Evolutionary conservation across 441 rosid genomes (phyloP).

Genomic region (Metrosideros polymorpha): DNA sequence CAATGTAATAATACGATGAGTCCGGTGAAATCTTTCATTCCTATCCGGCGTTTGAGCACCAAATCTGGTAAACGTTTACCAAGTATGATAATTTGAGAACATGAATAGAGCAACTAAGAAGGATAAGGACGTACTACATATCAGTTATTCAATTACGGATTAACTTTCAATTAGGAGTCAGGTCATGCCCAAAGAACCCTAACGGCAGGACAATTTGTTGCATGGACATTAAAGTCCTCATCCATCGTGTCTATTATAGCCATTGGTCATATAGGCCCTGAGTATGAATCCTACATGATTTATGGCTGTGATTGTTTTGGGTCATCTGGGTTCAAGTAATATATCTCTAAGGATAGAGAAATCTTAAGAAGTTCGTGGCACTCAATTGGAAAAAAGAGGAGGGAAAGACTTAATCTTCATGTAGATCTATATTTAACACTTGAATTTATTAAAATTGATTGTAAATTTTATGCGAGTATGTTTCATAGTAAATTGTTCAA

Average conservation of each 20-base stretch:
- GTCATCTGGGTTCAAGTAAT: background rate
- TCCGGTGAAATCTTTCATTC: background rate
- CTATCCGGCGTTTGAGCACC: background rate
- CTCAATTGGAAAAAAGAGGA: background rate
- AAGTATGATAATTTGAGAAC: background rate
- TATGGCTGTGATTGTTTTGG: background rate
- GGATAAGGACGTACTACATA: background rate
- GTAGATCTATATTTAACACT: background rate
- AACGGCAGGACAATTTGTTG: background rate
- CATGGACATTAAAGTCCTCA: background rate
- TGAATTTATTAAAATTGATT: background rate
- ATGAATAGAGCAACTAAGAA: background rate
- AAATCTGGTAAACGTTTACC: background rate
- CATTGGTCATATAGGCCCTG: background rate
- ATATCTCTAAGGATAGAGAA: background rate
- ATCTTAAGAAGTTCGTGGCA: background rate
- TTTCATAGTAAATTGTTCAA: background rate
- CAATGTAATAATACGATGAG: background rate
- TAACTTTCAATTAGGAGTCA: background rate
- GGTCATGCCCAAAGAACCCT: background rate
- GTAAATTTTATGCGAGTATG: background rate
- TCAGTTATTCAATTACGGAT: rapidly evolving
- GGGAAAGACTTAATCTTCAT: background rate
- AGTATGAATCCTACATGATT: background rate
- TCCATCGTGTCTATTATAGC: background rate